Evolutionary conservation across 2,329 filamentous ascomycete species (phyloP).

Genomic region (Fusarium humuli): DNA sequence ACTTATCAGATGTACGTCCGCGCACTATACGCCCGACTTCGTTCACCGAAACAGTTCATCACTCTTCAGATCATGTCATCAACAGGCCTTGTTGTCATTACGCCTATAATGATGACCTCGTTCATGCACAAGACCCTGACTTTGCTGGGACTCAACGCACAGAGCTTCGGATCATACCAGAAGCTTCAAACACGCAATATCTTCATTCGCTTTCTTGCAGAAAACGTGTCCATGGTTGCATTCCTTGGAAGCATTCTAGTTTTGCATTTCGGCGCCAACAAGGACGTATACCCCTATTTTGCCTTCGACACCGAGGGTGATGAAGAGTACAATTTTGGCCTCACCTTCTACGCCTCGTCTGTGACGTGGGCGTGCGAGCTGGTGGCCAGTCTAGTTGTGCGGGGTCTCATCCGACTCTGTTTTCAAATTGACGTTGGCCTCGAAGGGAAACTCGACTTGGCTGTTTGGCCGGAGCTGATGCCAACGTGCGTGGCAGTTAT

Average conservation of each 20-base stretch:
- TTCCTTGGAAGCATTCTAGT: slow-evolving; percentile 75
- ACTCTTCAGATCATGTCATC: slow-evolving; percentile 74
- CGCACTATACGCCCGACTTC: slow-evolving; percentile 74
- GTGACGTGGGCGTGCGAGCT: slow-evolving; percentile 77
- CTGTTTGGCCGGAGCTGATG: slow-evolving; percentile 74
- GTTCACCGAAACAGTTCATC: slow-evolving; percentile 73
- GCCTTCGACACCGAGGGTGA: slow-evolving; percentile 64
- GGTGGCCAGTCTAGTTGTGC: slow-evolving; percentile 69
- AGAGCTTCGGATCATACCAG: slow-evolving; percentile 72
- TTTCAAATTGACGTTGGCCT: slow-evolving; percentile 72
- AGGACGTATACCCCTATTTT: slow-evolving; percentile 77
- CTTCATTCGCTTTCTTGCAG: slow-evolving; percentile 74
- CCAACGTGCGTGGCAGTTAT: slow-evolving; percentile 74
- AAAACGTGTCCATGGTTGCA: slow-evolving; percentile 76
- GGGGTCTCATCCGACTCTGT: slow-evolving; percentile 67
- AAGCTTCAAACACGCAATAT: slow-evolving; percentile 75
- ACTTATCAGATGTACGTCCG: slow-evolving; percentile 79
- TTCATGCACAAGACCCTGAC: slow-evolving; percentile 67
- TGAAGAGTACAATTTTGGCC: slow-evolving; percentile 69
- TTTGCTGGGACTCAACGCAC: slow-evolving; percentile 66
- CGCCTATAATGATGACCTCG: slow-evolving; percentile 72
- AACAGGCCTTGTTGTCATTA: slow-evolving; percentile 70
- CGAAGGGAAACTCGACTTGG: slow-evolving; percentile 73
- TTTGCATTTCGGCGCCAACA: slow-evolving; percentile 74
- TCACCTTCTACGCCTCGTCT: slow-evolving; percentile 72